Base-by-base conservation (phyloP, 257 asterid genomes). In the Striga asiatica region DNA sequence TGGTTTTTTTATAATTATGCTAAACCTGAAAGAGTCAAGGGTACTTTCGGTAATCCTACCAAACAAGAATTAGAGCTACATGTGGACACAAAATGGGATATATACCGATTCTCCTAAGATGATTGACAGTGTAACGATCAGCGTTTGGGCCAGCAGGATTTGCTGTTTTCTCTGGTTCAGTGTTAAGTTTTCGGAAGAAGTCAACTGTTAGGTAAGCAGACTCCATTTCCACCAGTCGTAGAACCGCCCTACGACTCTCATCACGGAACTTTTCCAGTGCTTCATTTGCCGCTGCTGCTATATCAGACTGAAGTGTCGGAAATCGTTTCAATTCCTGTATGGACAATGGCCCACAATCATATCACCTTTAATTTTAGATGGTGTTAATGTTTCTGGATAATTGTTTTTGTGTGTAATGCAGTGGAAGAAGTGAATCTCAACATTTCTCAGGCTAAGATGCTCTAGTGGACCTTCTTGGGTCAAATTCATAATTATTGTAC, bases 261-360 rank as follows among this genome's bases (percentile, higher is more conserved):
- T 91, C 97, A n/a, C 97, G 95, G 56, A 92, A 92, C 71, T 71
- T 84, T 76, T 92, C 97, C 13, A 92, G 78, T 48, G 98, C 75
- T 5, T 91, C 98, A 77, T 91, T 91, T 45, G 98, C 85, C 28
- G 97, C 84, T 22, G 89, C 74, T 64, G 98, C 98, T 72, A 91
- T 91, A 49, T 92, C 97, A 50, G 93, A 49, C 66, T 92, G 95
- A 58, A 92, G 89, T 2, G 95, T 70, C 0, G 97, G 97, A 76
- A 92, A 92, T 54, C 98, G 76, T 59, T 84, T 92, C 85, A 88
- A 45, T 72, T 92, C 97, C 95, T 92, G 64, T 66, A 62, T 31
- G 43, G 42, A 39, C 27, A 53, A 53, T 18, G 18, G 21, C 37
- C 12, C 55, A 29, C 23, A 1, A 31, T 8, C 2, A 7, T 54